Conservation (phyloP, 257 asterid genomes). For the Solanum lycopersicoides region DNA sequence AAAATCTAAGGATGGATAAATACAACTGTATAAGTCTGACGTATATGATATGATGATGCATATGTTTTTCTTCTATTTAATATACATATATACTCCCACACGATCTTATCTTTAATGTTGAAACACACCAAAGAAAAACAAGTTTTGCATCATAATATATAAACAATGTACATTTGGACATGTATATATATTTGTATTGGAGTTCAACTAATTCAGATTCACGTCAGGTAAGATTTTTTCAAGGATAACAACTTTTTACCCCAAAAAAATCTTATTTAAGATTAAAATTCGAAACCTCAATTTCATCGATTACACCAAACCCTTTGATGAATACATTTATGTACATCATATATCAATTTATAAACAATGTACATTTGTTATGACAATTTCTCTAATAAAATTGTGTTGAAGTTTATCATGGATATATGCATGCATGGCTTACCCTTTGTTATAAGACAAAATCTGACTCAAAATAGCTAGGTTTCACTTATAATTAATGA, state of each 20-base stretch:
- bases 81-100: not conserved
- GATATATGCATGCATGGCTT: not conserved
- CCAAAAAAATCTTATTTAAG: no score
- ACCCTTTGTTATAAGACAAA: not conserved
- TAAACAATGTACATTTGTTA: not conserved
- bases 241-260: no score
- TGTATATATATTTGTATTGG: no score
- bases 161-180: no score
- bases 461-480: not conserved
- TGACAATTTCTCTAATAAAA: not conserved
- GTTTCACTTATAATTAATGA: not conserved
- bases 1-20: not conserved
- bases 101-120: not conserved
- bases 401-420: not conserved
- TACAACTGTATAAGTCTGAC: not conserved
- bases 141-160: no score
- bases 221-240: rapidly evolving
- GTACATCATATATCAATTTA: not conserved
- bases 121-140: not conserved
- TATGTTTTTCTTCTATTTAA: not conserved
- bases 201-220: not conserved
- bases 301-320: not conserved
- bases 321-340: not conserved
- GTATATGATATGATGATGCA: not conserved
- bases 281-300: not conserved